Percentiles rank a stretch among this genome's conserved stretches.
Evolutionary conservation across 768 basidiomycete species (phyloP).

Genomic region (Imleria badia): DNA sequence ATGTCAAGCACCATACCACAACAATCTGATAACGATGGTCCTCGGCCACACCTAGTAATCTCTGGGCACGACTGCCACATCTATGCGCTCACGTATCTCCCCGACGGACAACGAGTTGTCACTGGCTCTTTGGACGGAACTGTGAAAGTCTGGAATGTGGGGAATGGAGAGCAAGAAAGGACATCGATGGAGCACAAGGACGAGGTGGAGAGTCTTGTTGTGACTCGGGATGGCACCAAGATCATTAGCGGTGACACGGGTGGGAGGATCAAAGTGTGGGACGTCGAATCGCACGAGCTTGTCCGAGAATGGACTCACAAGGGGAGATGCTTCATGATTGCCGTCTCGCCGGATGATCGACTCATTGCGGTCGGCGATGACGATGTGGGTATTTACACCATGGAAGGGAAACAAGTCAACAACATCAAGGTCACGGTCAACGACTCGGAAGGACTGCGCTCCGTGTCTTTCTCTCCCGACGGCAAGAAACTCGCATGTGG

Average conservation of each 20-base stretch:
- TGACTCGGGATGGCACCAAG: neutral
- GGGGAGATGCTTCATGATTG: neutral
- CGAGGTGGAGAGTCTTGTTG: neutral
- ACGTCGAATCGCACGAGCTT: neutral
- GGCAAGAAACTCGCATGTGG: too few relatives aligned
- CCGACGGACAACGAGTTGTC: neutral
- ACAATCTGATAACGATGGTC: neutral
- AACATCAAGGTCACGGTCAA: neutral
- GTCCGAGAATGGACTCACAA: neutral
- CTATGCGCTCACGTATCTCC: constrained; percentile 3
- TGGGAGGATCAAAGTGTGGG: neutral
- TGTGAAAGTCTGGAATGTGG: neutral
- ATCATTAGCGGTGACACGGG: neutral
- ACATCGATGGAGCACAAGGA: neutral
- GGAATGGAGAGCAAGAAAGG: neutral
- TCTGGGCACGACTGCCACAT: neutral
- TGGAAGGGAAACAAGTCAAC: neutral
- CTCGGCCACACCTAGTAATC: neutral
- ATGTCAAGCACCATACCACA: too few relatives aligned
- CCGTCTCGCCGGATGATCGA: neutral
- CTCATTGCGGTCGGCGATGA: neutral
- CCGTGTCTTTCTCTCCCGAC: neutral
- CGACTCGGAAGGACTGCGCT: too few relatives aligned
- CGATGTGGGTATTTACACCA: neutral
- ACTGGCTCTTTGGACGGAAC: neutral